phyloP scores from a whole-genome alignment of 768 basidiomycete genomes.

The Coprinopsis sp. region DNA sequence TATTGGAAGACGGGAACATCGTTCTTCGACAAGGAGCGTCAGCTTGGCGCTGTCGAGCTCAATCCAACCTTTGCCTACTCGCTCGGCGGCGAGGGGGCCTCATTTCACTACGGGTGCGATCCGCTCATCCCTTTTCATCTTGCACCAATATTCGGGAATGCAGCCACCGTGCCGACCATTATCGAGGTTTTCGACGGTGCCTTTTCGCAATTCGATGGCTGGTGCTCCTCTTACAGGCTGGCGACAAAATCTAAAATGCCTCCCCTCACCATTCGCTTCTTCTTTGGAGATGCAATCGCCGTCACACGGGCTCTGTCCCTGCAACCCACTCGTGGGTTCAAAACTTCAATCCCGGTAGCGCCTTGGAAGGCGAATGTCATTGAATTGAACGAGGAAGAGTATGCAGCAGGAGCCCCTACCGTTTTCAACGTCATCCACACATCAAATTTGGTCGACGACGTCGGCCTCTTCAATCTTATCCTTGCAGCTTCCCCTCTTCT shows the following conservation, averaged over 20 bases:
- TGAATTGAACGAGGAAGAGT: slow-evolving; percentile 2
- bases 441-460: slow-evolving; percentile 44
- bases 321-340: slow-evolving; percentile 12
- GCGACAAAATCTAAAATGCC: slow-evolving; percentile 7
- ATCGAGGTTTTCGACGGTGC: slow-evolving; percentile 8
- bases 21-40: slow-evolving; percentile 1
- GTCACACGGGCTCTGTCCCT: slow-evolving; percentile 29
- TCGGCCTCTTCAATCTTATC: slow-evolving; percentile 44
- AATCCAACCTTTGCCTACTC: slow-evolving; percentile 48
- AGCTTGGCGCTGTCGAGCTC: slow-evolving; percentile 17
- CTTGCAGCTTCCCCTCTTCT: slow-evolving; percentile 35
- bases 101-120: slow-evolving; percentile 41
- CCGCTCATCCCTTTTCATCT: slow-evolving; percentile 40
- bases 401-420: slow-evolving; percentile 3
- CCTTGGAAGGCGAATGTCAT: slow-evolving; percentile 9
- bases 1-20: slow-evolving; percentile 43
- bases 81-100: slow-evolving; percentile 31
- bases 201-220: slow-evolving; percentile 11
- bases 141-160: slow-evolving; percentile 20
- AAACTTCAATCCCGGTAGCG: slow-evolving; percentile 17
- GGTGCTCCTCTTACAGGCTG: slow-evolving; percentile 9
- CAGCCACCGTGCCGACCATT: not conserved
- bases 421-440: slow-evolving; percentile 45
- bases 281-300: slow-evolving; percentile 36
- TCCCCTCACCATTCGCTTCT: slow-evolving; percentile 31